Conservation (phyloP, 2,329 filamentous ascomycete species). For the Fusarium longipes region DNA sequence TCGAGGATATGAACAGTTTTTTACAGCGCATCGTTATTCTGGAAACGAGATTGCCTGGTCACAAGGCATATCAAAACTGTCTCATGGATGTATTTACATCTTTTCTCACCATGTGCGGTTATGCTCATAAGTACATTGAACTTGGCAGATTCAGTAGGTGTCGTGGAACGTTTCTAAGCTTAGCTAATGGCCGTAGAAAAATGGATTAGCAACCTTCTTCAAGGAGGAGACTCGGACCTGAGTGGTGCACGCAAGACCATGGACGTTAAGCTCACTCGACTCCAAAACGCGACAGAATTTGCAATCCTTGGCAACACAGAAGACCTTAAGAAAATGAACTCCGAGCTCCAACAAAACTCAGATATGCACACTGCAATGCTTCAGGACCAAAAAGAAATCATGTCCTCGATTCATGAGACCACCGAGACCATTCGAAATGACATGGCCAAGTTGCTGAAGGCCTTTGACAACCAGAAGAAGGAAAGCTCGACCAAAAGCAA, state of each 20-base stretch:
- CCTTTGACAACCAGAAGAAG: slow-evolving; percentile 40
- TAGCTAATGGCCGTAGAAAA: slow-evolving; percentile 28
- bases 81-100: slow-evolving; percentile 54
- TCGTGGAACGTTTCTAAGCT: not conserved
- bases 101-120: slow-evolving; percentile 49
- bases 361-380: slow-evolving; percentile 42
- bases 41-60: slow-evolving; percentile 47
- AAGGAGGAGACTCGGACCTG: slow-evolving; percentile 49
- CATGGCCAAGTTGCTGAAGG: slow-evolving; percentile 45
- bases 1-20: slow-evolving; percentile 53
- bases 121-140: slow-evolving; percentile 51
- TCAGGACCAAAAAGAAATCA: slow-evolving; percentile 41
- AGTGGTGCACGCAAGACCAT: slow-evolving; percentile 47
- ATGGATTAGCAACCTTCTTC: slow-evolving; percentile 47
- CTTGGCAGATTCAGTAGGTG: slow-evolving; percentile 46
- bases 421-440: slow-evolving; percentile 46
- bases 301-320: slow-evolving; percentile 51
- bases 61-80: slow-evolving; percentile 49
- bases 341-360: slow-evolving; percentile 46
- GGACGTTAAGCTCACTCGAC: slow-evolving; percentile 43
- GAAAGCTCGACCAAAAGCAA: slow-evolving; percentile 1
- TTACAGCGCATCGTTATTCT: slow-evolving; percentile 51
- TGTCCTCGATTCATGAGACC: slow-evolving; percentile 44
- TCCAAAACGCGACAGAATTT: slow-evolving; percentile 50
- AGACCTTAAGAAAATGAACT: slow-evolving; percentile 46